These are phyloP conservation scores for Saturnispora serradocipensis DNA, from an alignment of 805 yeast species.

Conservation along the genomic window DNA sequence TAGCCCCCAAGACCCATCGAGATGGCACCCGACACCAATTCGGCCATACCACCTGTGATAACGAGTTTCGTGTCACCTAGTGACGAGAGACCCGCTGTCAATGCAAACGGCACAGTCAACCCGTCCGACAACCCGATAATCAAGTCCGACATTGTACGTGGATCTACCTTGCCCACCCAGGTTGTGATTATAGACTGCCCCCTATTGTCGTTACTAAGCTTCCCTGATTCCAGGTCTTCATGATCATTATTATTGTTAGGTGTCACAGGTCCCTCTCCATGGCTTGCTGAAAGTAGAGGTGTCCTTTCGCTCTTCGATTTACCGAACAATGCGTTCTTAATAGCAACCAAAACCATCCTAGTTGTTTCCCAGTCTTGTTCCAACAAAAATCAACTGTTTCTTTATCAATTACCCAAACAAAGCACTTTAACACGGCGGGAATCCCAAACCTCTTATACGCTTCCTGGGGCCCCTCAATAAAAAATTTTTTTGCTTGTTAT, in stretches of 20 bases:
- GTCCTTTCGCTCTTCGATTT: background rate
- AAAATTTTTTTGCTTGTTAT: background rate
- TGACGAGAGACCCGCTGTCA: slow-evolving; percentile 91
- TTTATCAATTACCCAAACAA: background rate
- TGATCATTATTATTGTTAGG: background rate
- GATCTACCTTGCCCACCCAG: slow-evolving; percentile 41
- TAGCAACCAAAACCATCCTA: slow-evolving; percentile 6
- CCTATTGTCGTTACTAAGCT: background rate
- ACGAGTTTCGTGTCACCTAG: slow-evolving; percentile 85
- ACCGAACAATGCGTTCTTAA: slow-evolving; percentile 2
- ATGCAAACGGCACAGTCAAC: slow-evolving; percentile 95
- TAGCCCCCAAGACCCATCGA: slow-evolving; percentile 98
- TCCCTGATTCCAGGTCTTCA: background rate
- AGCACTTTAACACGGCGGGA: background rate
- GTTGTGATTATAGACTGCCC: background rate
- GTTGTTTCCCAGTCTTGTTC: background rate
- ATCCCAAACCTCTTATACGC: background rate
- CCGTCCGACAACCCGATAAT: slow-evolving; percentile 95
- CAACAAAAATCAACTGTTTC: background rate
- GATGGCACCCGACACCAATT: slow-evolving; percentile 91
- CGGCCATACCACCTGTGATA: slow-evolving; percentile 97
- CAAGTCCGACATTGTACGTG: slow-evolving; percentile 88
- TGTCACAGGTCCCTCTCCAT: background rate
- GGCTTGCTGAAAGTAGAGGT: background rate
- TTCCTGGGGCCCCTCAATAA: background rate